Percentiles rank a stretch among this genome's conserved stretches.
These are phyloP conservation scores for Eugenia klotzschiana DNA, from an alignment of 441 rosid genomes.

Conservation along the genomic window DNA sequence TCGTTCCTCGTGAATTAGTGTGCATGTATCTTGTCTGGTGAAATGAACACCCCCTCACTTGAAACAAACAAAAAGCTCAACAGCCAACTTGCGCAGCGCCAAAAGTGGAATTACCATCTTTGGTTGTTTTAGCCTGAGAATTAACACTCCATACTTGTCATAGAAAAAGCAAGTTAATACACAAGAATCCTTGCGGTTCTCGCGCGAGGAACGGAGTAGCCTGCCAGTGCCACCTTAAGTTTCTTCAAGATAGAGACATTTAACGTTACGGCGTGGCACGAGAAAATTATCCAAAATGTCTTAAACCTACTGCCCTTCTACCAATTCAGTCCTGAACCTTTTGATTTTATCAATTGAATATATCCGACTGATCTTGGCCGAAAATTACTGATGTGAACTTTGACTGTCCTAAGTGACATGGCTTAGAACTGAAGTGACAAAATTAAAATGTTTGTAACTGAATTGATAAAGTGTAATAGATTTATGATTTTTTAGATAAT, in stretches of 20 bases:
- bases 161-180: not conserved
- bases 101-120: not conserved
- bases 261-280: not conserved
- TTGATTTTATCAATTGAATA: no score
- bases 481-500: no score
- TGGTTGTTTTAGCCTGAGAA: not conserved
- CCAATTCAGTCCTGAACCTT: no score
- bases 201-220: not conserved
- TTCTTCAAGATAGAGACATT: not conserved
- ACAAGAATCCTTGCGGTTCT: not conserved
- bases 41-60: not conserved
- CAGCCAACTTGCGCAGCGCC: not conserved
- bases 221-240: not conserved
- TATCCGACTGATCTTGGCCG: no score
- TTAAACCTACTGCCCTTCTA: no score
- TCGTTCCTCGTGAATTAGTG: not conserved
- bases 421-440: no score
- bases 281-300: no score
- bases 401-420: no score
- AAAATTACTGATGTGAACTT: no score
- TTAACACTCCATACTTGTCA: not conserved
- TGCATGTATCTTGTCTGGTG: not conserved
- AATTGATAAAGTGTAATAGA: no score
- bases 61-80: not conserved
- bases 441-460: no score